Percentiles rank a stretch among this genome's conserved stretches.
Conservation (phyloP, 2,329 filamentous ascomycete species). For the Conoideocrella luteorostrata region DNA sequence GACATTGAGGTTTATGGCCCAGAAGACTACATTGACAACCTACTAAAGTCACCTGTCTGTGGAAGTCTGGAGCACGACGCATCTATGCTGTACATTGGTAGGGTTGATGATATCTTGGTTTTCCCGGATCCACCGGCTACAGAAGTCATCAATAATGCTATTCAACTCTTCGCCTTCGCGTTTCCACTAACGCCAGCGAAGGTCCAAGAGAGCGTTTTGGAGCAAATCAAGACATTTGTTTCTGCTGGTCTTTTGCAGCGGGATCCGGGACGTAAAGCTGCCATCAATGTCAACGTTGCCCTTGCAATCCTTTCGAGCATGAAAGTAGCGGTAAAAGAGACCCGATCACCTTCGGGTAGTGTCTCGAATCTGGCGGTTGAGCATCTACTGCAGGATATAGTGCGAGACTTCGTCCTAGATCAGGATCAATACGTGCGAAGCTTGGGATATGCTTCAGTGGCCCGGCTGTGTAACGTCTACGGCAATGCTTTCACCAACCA, state of each 20-base stretch:
- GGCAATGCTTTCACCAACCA: constrained; percentile 84
- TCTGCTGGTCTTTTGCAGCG: constrained; percentile 72
- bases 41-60: constrained; percentile 66
- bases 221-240: constrained; percentile 88
- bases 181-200: constrained; percentile 84
- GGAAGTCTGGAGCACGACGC: constrained; percentile 86
- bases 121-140: constrained; percentile 76
- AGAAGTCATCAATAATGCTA: constrained; percentile 89
- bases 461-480: constrained; percentile 74
- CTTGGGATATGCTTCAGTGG: constrained; percentile 78
- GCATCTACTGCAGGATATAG: constrained; percentile 72
- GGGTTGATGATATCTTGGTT: constrained; percentile 34
- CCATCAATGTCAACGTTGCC: constrained; percentile 85
- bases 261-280: constrained; percentile 81
- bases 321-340: constrained; percentile 79
- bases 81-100: constrained; percentile 64
- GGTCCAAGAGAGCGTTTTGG: constrained; percentile 91
- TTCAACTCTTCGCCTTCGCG: constrained; percentile 85
- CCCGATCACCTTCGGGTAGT: constrained; percentile 64
- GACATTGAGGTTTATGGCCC: constrained; percentile 49
- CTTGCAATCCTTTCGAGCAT: constrained; percentile 73
- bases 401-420: constrained; percentile 68
- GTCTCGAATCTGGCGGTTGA: constrained; percentile 71
- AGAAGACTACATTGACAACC: constrained; percentile 57
- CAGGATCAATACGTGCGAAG: constrained; percentile 80